Conservation (phyloP, 179 eudicot genomes). For the Actinidia chinensis region DNA sequence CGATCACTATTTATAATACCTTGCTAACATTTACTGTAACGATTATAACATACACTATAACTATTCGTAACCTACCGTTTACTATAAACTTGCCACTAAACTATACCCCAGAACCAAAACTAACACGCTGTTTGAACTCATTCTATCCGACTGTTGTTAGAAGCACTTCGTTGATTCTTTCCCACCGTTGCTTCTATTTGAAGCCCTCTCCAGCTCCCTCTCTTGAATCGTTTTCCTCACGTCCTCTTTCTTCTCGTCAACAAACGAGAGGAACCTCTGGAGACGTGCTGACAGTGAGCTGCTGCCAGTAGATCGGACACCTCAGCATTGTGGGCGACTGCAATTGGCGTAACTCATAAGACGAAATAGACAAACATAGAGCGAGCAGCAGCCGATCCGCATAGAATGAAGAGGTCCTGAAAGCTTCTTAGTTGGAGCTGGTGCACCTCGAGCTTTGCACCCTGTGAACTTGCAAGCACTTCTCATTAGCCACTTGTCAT, state of each 20-base stretch:
- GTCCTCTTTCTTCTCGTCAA: conserved; percentile 59
- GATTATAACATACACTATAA: too few species aligned
- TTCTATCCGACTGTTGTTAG: conserved; percentile 15
- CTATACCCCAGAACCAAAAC: conserved; percentile 20
- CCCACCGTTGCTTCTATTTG: conserved; percentile 25
- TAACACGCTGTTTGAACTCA: conserved; percentile 17
- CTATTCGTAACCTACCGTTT: too few species aligned
- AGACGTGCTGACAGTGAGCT: conserved; percentile 36
- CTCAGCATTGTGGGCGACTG: conserved; percentile 31
- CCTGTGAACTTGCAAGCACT: conserved; percentile 75
- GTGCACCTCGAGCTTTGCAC: conserved; percentile 47
- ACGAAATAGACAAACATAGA: conserved; percentile 43
- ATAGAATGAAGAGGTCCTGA: conserved; percentile 52
- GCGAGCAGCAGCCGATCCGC: conserved; percentile 59
- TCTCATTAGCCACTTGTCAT: conserved; percentile 72
- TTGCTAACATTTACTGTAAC: too few species aligned
- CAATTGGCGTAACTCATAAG: conserved; percentile 35
- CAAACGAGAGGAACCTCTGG: conserved; percentile 53
- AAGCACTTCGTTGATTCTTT: conserved; percentile 4
- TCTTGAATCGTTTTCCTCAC: conserved; percentile 39
- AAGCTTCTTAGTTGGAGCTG: conserved; percentile 65
- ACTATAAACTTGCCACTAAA: too few species aligned
- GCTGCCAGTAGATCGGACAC: conserved; percentile 20
- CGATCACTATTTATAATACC: too few species aligned
- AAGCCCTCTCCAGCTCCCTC: conserved; percentile 38